Base-by-base conservation (phyloP, 1,139 yeast genomes). In the Geotrichum cucujoidarum region DNA sequence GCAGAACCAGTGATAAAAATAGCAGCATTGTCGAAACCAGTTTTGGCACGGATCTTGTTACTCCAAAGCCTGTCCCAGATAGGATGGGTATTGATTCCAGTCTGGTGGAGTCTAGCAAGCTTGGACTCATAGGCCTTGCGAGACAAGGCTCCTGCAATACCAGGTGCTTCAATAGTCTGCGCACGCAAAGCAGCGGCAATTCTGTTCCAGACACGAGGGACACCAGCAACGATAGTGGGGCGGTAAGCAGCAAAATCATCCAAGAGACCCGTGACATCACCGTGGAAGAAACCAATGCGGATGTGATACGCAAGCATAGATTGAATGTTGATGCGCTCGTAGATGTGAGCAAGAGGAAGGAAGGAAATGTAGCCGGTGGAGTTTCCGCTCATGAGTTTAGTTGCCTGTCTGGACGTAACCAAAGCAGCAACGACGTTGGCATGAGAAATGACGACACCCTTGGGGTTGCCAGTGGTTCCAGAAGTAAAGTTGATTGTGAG, bases 401-500 rank as follows among this genome's bases (percentile, higher is more conserved):
- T 4, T 8, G 41, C 53, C 61, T 56, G 25, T 57, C 43, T 61
- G 61, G 63, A 22, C 56, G 61, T 40, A 60, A 71, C 55, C 47
- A 75, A 58, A 8, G 78, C 79, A 11, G 84, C 72, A n/a, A 76
- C 70, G 1, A 79, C 75, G 55, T 70, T 72, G 36, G 64, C 63
- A 49, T 83, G 87, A 6, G 77, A 70, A 55, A 83, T 67, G 30
- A 77, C 75, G n/a, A 81, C 90, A 41, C 90, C 90, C 63, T 83
- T 83, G 90, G 90, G 43, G 49, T 71, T 64, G 16, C 89, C 89
- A 3, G 90, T 82, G 21, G 90, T 81, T 30, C 90, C 90, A 6
- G 89, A 81, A 13, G 95, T 85, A 65, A 83, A 85, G 38, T 84
- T 80, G 53, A 85, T 79, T 43, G 90, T 81, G 56, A 79, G 77